Conservation (phyloP, 2,329 filamentous ascomycete species). For the Ascochyta rabiei region DNA sequence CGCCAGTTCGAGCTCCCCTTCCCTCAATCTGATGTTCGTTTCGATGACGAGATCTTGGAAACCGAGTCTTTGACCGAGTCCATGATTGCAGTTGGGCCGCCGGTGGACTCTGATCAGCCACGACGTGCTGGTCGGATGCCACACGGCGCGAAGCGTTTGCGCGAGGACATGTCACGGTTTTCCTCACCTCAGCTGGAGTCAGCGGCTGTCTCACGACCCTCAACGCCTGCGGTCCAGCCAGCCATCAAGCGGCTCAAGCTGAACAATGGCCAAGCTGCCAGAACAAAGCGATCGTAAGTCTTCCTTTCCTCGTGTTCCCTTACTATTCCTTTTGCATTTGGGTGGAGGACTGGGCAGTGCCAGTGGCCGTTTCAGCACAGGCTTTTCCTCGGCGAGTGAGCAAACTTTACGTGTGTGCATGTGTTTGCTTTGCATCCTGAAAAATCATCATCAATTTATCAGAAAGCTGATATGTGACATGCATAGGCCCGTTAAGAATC, state of each 20-base stretch:
- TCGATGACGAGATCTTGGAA: slow-evolving; percentile 45
- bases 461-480: slow-evolving; percentile 40
- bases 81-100: slow-evolving; percentile 44
- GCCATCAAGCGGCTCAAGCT: slow-evolving; percentile 44
- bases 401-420: slow-evolving; percentile 43
- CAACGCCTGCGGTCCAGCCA: slow-evolving; percentile 40
- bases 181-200: slow-evolving; percentile 43
- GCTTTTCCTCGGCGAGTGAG: slow-evolving; percentile 36
- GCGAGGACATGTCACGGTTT: slow-evolving; percentile 37
- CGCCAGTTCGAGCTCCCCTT: slow-evolving; percentile 29
- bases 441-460: slow-evolving; percentile 30
- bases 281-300: slow-evolving; percentile 49
- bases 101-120: slow-evolving; percentile 38
- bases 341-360: slow-evolving; percentile 26
- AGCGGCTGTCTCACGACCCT: slow-evolving; percentile 39
- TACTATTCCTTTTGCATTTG: slow-evolving; percentile 19
- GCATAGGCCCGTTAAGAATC: slow-evolving; percentile 76
- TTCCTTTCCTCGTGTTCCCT: slow-evolving; percentile 14
- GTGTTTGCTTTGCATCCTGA: slow-evolving; percentile 32
- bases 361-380: slow-evolving; percentile 35
- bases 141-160: slow-evolving; percentile 40
- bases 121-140: slow-evolving; percentile 39
- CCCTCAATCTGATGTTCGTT: slow-evolving; percentile 42
- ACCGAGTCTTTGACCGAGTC: slow-evolving; percentile 46
- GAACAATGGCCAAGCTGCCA: slow-evolving; percentile 44